Conservation (phyloP, 2,329 filamentous ascomycete species). For the Mariannaea elegans region DNA sequence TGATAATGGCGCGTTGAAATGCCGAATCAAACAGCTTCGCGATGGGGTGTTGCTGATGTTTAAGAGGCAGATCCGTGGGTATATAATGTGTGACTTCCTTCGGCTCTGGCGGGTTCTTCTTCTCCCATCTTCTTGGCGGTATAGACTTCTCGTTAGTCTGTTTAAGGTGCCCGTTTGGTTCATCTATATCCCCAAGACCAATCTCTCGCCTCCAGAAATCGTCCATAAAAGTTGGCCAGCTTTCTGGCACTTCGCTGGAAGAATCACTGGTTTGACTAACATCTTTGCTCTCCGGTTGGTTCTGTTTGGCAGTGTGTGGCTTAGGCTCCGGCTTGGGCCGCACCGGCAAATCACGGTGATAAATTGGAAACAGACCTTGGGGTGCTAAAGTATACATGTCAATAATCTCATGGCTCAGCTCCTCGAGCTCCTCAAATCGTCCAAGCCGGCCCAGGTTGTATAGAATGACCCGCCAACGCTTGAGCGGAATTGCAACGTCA, state of each 20-base stretch:
- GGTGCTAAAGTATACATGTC: conserved; percentile 47
- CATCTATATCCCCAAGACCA: conserved; percentile 10
- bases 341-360: conserved; percentile 53
- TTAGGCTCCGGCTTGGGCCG: background rate
- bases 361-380: conserved; percentile 52
- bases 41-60: conserved; percentile 56
- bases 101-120: background rate
- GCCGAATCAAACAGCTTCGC: conserved; percentile 54
- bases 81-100: conserved; percentile 34
- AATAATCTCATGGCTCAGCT: conserved; percentile 54
- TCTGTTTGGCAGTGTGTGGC: background rate
- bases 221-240: conserved; percentile 22
- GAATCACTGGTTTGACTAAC: background rate
- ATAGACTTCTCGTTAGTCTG: background rate
- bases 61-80: conserved; percentile 52
- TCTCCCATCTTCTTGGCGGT: background rate
- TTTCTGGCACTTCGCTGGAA: background rate
- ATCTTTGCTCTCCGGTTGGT: background rate
- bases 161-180: background rate
- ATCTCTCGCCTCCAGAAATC: conserved; percentile 37
- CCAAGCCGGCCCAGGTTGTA: conserved; percentile 54
- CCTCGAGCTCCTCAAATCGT: conserved; percentile 56
- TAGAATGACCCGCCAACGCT: conserved; percentile 55
- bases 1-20: conserved; percentile 52
- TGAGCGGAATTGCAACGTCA: conserved; percentile 46